phyloP scores from a whole-genome alignment of 805 yeast species.

The Kazachstania kunashirensis region DNA sequence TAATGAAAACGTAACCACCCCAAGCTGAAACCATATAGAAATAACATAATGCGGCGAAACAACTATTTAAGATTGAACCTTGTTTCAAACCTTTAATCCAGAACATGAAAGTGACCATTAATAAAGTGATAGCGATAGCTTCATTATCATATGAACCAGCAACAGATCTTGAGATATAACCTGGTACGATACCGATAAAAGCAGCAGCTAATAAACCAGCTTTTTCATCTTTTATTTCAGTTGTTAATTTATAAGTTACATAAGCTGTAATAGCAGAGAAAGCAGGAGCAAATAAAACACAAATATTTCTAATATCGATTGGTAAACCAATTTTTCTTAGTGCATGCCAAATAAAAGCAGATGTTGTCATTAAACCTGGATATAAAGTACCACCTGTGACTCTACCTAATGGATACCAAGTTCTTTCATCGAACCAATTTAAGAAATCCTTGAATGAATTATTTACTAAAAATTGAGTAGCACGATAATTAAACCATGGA shows the following conservation, averaged over 20 bases:
- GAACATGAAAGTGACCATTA: conserved; percentile 89
- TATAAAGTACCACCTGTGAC: conserved; percentile 98
- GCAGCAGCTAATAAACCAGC: conserved; percentile 90
- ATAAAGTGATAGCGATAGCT: conserved; percentile 92
- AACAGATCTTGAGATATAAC: conserved; percentile 94
- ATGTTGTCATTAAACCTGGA: conserved; percentile 97
- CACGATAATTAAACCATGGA: conserved; percentile 94
- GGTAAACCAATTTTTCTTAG: conserved; percentile 64
- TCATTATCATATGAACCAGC: conserved; percentile 99
- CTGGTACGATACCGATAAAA: conserved; percentile 97
- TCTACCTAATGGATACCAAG: conserved; percentile 98
- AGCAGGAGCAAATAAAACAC: conserved; percentile 94
- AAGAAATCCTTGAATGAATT: conserved; percentile 83
- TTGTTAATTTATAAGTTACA: conserved; percentile 78
- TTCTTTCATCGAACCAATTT: conserved; percentile 97
- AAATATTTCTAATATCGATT: conserved; percentile 86
- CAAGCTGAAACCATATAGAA: conserved; percentile 99
- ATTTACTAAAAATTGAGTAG: conserved; percentile 81
- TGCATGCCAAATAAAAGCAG: conserved; percentile 78
- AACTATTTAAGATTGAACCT: conserved; percentile 79
- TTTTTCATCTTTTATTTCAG: conserved; percentile 79
- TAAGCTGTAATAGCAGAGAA: conserved; percentile 88
- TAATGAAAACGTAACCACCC: conserved; percentile 99
- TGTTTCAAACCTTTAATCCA: conserved; percentile 93
- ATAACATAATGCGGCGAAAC: conserved; percentile 77